Conservation (phyloP, 768 basidiomycete genomes). For the Pleurotus citrinopileatus region DNA sequence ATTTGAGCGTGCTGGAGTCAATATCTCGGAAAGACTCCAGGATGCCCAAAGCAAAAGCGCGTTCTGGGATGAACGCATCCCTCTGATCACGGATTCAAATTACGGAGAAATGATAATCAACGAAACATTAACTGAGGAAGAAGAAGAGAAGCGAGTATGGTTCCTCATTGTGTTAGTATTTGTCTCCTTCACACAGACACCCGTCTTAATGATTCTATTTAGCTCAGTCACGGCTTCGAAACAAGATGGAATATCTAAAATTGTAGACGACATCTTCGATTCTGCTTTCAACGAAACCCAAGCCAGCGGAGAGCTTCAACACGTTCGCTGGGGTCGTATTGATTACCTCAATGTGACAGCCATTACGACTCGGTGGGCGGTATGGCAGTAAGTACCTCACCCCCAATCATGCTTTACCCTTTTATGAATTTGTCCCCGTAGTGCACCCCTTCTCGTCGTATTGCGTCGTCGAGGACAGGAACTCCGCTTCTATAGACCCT, state of each 20-base stretch:
- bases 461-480: conserved; percentile 68
- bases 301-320: conserved; percentile 56
- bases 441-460: conserved; percentile 76
- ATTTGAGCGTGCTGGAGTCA: conserved; percentile 61
- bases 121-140: conserved; percentile 60
- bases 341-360: conserved; percentile 85
- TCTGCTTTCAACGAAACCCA: conserved; percentile 64
- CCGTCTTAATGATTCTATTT: conserved; percentile 7
- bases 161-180: conserved; percentile 67
- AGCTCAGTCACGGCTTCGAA: conserved; percentile 59
- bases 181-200: conserved; percentile 6
- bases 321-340: conserved; percentile 81
- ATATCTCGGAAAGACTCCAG: conserved; percentile 57
- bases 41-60: conserved; percentile 27
- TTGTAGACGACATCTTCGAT: conserved; percentile 73
- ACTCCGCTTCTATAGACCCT: conserved; percentile 77
- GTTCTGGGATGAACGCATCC: conserved; percentile 71
- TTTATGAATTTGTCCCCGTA: conserved; percentile 23
- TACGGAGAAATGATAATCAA: conserved; percentile 70
- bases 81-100: conserved; percentile 81
- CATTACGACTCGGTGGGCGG: conserved; percentile 80
- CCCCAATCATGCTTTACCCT: not conserved
- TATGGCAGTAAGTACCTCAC: conserved; percentile 68
- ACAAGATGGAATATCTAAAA: conserved; percentile 65
- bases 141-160: conserved; percentile 73